These are phyloP conservation scores for Talaromyces rugulosus DNA, from an alignment of 2,329 filamentous ascomycete species.

Conservation along the genomic window DNA sequence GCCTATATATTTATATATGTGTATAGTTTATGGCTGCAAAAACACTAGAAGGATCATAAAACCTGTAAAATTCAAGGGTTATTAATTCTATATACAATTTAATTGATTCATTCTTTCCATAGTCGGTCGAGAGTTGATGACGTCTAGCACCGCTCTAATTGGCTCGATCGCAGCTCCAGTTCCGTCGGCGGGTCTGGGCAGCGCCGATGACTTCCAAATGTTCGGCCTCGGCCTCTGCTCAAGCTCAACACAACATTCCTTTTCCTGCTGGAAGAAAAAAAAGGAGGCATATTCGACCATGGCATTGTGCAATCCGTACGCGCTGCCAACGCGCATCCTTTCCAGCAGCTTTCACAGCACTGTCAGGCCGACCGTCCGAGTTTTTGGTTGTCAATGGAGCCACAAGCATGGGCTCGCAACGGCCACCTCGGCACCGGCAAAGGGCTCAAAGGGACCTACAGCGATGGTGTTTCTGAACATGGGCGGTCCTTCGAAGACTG, in stretches of 20 bases:
- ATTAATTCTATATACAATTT: background rate
- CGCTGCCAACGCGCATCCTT: conserved; percentile 27
- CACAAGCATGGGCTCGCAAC: conserved; percentile 50
- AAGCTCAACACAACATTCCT: background rate
- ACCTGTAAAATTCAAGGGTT: background rate
- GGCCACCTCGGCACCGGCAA: conserved; percentile 66
- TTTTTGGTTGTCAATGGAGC: conserved; percentile 19
- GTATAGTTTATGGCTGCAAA: background rate
- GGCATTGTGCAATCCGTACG: conserved; percentile 38
- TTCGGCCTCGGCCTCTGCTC: background rate
- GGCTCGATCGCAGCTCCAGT: conserved; percentile 14
- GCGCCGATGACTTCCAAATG: background rate
- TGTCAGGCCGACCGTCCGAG: conserved; percentile 15
- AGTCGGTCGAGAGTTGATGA: conserved; percentile 22
- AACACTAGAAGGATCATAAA: background rate
- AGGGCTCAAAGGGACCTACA: conserved; percentile 72
- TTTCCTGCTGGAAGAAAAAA: background rate
- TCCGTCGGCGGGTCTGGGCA: background rate
- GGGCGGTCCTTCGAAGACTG: conserved; percentile 85
- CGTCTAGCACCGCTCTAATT: conserved; percentile 23
- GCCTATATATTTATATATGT: background rate
- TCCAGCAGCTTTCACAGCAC: conserved; percentile 17
- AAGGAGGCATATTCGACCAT: conserved; percentile 21
- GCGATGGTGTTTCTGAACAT: conserved; percentile 99
- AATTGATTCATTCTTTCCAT: background rate